phyloP scores from a whole-genome alignment of 257 asterid genomes.

The Mitragyna speciosa region DNA sequence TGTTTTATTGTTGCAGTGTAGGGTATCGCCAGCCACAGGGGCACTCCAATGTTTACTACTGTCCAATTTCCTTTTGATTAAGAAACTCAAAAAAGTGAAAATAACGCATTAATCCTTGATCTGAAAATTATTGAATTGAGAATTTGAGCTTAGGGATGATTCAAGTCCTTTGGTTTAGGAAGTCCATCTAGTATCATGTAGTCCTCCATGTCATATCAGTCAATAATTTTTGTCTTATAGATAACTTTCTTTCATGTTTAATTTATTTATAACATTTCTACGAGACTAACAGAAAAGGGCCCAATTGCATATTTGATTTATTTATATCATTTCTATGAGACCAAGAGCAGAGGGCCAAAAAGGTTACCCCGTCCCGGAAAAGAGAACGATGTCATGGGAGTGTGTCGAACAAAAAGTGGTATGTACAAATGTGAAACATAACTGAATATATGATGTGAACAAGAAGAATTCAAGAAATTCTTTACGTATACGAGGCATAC shows the following conservation, averaged over 20 bases:
- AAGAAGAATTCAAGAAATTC: not conserved
- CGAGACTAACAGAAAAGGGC: not conserved
- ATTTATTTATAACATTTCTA: not conserved
- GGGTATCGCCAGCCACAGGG: not conserved
- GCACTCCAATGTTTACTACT: not conserved
- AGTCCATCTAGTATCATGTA: no score
- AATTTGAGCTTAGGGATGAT: not conserved
- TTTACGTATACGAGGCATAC: not conserved
- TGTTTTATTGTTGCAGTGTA: not conserved
- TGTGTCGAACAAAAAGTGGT: no score
- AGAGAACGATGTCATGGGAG: not conserved
- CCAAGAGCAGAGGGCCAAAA: no score
- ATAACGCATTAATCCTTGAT: not conserved
- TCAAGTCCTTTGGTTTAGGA: not conserved
- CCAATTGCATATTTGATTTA: no score
- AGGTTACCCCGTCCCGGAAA: not conserved
- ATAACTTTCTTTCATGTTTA: not conserved
- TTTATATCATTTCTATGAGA: no score
- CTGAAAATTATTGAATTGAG: not conserved
- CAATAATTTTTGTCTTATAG: not conserved
- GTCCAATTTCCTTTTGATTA: no score
- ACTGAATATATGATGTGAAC: not conserved
- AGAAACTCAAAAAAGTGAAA: not conserved
- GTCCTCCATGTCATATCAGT: not conserved
- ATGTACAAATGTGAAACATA: no score